Evolutionary conservation across 2,329 filamentous ascomycete genomes (phyloP).

Genomic region (Myotisia sp.): DNA sequence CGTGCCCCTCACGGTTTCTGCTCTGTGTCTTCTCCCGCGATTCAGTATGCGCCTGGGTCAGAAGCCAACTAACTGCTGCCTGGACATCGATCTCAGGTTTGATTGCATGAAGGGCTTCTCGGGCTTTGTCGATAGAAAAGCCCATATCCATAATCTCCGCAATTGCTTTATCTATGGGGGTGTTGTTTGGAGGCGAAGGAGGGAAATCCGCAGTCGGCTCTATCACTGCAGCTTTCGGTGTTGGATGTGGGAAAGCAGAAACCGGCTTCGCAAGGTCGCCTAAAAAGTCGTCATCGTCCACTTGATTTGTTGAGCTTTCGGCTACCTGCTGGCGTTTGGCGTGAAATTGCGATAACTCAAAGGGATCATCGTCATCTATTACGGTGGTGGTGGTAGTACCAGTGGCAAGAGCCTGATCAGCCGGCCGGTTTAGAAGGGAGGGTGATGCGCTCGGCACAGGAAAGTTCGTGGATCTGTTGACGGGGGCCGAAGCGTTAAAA

Average conservation of each 20-base stretch:
- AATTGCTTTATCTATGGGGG: conserved; percentile 60
- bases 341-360: conserved; percentile 55
- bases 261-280: conserved; percentile 47
- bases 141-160: conserved; percentile 91
- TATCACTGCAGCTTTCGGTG: conserved; percentile 14
- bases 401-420: conserved; percentile 3
- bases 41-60: conserved; percentile 81
- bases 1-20: conserved; percentile 26
- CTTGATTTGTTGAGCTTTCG: conserved; percentile 28
- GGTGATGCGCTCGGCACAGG: conserved; percentile 32
- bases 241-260: conserved; percentile 30
- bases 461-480: conserved; percentile 46
- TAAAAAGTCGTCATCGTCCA: conserved; percentile 49
- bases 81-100: conserved; percentile 10
- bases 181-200: conserved; percentile 13
- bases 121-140: conserved; percentile 71
- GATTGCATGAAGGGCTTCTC: conserved; percentile 7
- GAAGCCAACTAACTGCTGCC: conserved; percentile 49
- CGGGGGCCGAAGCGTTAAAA: conserved; percentile 45
- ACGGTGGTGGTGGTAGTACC: conserved; percentile 19
- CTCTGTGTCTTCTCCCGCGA: conserved; percentile 51
- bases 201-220: conserved; percentile 10
- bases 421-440: conserved; percentile 3
- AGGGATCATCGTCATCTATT: conserved; percentile 68
- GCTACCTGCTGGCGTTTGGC: conserved; percentile 30